Base-by-base conservation (phyloP, 805 yeast genomes). In the Wickerhamiella azyma region DNA sequence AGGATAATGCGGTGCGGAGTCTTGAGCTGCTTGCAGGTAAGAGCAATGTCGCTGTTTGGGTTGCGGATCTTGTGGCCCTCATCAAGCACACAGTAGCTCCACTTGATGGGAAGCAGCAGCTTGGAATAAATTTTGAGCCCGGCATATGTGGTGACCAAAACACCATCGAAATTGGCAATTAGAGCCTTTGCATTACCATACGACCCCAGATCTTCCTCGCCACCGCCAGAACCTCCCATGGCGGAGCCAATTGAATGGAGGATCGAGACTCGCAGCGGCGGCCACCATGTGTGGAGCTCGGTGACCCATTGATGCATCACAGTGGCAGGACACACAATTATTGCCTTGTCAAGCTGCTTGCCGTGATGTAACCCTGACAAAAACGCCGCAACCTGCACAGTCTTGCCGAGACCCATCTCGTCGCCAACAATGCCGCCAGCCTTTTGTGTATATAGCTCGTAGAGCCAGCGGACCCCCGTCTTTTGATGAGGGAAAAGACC, bases 211-310 rank as follows among this genome's bases (percentile, higher is more conserved):
- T 76, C 57, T 19, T 71, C 74, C 9, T 69, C 76, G 43, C 64
- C 67, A 0, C 30, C 26, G 11, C 24, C 21, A 26, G 18, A n/a
- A 60, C 45, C 55, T 10, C 61, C 58, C 88, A 89, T 80, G 0
- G 95, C 97, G 0, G 85, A 67, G 0, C 98, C 98, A 41, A 86
- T 92, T 1, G 96, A 80, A 60, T 92, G 98, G 28, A 92, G 64
- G 41, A 92, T 85, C 4, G 84, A 77, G 4, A 86, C 77, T 50
- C 98, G 64, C 24, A 92, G 69, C 0, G 96, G 85, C 2, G 97
- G 96, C 97, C 97, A 92, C 98, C 98, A 92, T 42, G 80, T 74
- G 55, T 89, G 97, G 41, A 92, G 76, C 62, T 92, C 98, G 51
- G 80, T 81, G n/a, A 85, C 89, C 98, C 98, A 92, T 58, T 92